phyloP scores from a whole-genome alignment of 1,284 basidiomycete species.

The Cystobasidium pallidum region DNA sequence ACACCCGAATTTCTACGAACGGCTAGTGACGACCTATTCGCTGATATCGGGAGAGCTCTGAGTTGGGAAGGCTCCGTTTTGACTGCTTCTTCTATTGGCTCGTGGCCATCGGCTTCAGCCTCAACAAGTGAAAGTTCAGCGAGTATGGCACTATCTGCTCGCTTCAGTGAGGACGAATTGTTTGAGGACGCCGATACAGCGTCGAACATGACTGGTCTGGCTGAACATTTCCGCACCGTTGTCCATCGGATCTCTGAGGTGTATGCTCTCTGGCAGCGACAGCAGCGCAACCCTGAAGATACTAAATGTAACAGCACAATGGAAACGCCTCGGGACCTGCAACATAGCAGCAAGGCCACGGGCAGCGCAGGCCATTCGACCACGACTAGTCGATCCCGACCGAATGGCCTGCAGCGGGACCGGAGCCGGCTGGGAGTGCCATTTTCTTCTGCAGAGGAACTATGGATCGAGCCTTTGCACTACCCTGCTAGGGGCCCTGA shows the following conservation, averaged over 20 bases:
- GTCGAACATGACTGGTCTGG: not conserved
- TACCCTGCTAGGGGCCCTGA: not conserved
- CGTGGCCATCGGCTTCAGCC: not conserved
- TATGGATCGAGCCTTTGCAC: not conserved
- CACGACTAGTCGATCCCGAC: too few species aligned
- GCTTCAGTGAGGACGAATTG: not conserved
- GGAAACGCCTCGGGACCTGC: too few species aligned
- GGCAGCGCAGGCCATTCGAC: too few species aligned
- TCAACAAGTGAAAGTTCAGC: not conserved
- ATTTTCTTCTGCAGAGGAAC: not conserved
- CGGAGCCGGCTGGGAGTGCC: not conserved
- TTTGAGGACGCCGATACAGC: not conserved
- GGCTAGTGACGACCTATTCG: not conserved
- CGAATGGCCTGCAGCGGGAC: too few species aligned
- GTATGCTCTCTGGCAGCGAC: too few species aligned
- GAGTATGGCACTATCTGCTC: not conserved
- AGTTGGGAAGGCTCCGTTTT: not conserved
- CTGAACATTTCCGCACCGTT: not conserved
- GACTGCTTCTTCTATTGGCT: not conserved
- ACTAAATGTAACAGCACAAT: too few species aligned
- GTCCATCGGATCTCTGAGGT: not conserved
- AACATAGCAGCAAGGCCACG: too few species aligned
- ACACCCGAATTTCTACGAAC: not conserved
- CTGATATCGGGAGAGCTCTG: not conserved
- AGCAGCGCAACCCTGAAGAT: too few species aligned